A percentile compares a stretch with the other conserved stretches of the same genome.
Evolutionary conservation across 805 yeast genomes (phyloP).

Genomic region (Ogataea salicorniae): DNA sequence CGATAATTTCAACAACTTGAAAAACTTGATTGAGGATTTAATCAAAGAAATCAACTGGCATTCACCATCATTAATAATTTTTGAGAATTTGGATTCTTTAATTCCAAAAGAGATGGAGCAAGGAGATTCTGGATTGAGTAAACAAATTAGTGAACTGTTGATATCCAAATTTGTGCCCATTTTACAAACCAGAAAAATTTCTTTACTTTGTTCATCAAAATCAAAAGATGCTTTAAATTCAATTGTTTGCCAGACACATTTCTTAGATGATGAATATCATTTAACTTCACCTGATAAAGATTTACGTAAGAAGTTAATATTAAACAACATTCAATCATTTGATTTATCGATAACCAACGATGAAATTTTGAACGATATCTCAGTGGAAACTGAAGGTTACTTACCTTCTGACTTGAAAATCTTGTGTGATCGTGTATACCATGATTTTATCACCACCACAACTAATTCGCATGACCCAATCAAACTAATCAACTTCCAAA

Average conservation of each 20-base stretch:
- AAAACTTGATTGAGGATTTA: slow-evolving; percentile 43
- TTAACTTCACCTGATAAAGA: slow-evolving; percentile 67
- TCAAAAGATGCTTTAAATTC: slow-evolving; percentile 64
- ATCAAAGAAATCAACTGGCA: slow-evolving; percentile 53
- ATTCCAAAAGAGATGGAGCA: slow-evolving; percentile 59
- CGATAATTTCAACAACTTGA: slow-evolving; percentile 46
- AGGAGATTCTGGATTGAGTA: slow-evolving; percentile 54
- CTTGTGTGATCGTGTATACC: slow-evolving; percentile 64
- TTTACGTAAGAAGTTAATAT: slow-evolving; percentile 36
- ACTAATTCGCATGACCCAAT: slow-evolving; percentile 1
- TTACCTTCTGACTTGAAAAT: slow-evolving; percentile 76
- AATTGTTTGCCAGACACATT: slow-evolving; percentile 58
- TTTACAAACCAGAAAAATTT: slow-evolving; percentile 42
- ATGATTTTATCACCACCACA: slow-evolving; percentile 34
- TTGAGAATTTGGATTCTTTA: slow-evolving; percentile 75
- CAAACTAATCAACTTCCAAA: slow-evolving; percentile 38
- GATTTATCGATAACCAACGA: slow-evolving; percentile 32
- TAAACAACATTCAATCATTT: slow-evolving; percentile 19
- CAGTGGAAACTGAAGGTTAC: slow-evolving; percentile 82
- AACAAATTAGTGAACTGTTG: slow-evolving; percentile 62
- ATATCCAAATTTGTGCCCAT: slow-evolving; percentile 39
- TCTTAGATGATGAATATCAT: slow-evolving; percentile 57
- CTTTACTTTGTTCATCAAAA: slow-evolving; percentile 57
- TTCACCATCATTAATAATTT: slow-evolving; percentile 65
- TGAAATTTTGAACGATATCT: slow-evolving; percentile 46